Percentiles rank a stretch among this genome's conserved stretches.
Evolutionary conservation across 805 yeast species (phyloP).

Genomic region (Yarrowia osloensis): DNA sequence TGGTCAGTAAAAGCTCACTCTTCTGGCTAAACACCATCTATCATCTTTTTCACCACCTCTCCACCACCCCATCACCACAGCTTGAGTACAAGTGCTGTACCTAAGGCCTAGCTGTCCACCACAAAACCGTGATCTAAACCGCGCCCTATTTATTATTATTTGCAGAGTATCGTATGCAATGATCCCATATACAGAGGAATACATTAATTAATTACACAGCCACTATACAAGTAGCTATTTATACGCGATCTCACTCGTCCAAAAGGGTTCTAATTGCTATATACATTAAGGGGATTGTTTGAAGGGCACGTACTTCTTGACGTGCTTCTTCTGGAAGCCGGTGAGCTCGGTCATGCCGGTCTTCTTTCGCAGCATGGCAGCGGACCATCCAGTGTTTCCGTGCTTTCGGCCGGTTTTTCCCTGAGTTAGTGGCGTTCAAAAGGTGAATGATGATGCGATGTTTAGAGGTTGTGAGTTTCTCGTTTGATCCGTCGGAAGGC

Average conservation of each 20-base stretch:
- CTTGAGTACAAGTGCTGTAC: background rate
- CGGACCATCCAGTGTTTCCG: slow-evolving; percentile 88
- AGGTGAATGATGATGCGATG: background rate
- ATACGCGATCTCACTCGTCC: background rate
- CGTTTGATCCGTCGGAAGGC: background rate
- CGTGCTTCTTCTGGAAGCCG: slow-evolving; percentile 33
- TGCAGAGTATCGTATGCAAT: slow-evolving; percentile 16
- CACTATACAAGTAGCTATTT: no score
- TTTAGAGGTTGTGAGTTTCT: background rate
- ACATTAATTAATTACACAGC: background rate
- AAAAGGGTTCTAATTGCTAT: background rate
- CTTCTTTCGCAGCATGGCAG: slow-evolving; percentile 53
- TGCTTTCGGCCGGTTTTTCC: slow-evolving; percentile 86
- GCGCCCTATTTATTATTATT: background rate
- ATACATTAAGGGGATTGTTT: slow-evolving; percentile 30
- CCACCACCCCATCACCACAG: background rate
- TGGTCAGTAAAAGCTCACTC: background rate
- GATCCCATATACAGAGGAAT: background rate
- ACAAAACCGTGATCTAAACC: background rate
- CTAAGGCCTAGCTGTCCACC: background rate
- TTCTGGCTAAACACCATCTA: no score
- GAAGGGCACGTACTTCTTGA: slow-evolving; percentile 33
- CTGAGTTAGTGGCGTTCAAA: slow-evolving; percentile 36
- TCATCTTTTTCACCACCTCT: no score
- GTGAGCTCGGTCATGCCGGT: slow-evolving; percentile 59